phyloP scores from a whole-genome alignment of 2,329 filamentous ascomycete species.

The Trichoderma afroharzianum region DNA sequence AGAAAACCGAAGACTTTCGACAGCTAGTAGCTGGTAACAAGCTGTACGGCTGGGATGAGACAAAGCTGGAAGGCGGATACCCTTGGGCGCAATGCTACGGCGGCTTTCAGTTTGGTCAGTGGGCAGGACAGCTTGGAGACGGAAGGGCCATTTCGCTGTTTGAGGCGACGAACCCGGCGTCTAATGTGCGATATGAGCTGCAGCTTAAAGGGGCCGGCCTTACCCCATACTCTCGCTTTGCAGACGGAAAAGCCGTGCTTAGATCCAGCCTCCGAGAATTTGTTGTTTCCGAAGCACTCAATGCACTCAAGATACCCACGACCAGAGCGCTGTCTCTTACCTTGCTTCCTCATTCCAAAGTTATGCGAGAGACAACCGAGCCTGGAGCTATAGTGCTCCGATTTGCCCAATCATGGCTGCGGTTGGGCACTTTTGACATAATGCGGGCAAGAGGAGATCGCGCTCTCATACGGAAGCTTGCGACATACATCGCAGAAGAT shows the following conservation, averaged over 20 bases:
- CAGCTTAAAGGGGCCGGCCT: slow-evolving; percentile 92
- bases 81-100: slow-evolving; percentile 99
- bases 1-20: slow-evolving; percentile 68
- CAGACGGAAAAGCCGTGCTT: slow-evolving; percentile 90
- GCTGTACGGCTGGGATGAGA: slow-evolving; percentile 73
- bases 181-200: slow-evolving; percentile 75
- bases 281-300: slow-evolving; percentile 82
- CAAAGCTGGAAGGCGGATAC: slow-evolving; percentile 67
- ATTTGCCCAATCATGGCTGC: slow-evolving; percentile 87
- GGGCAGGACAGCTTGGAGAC: slow-evolving; percentile 94
- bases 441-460: slow-evolving; percentile 77
- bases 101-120: slow-evolving; percentile 75
- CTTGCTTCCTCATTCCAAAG: slow-evolving; percentile 66
- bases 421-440: slow-evolving; percentile 96
- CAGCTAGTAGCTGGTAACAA: slow-evolving; percentile 78
- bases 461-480: slow-evolving; percentile 65
- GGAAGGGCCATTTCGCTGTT: slow-evolving; percentile 93
- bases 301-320: slow-evolving; percentile 79
- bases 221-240: slow-evolving; percentile 94
- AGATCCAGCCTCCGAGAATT: slow-evolving; percentile 93
- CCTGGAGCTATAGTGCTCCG: slow-evolving; percentile 89
- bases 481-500: slow-evolving; percentile 81
- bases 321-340: slow-evolving; percentile 84
- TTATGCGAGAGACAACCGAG: slow-evolving; percentile 75
- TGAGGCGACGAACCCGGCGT: slow-evolving; percentile 73